phyloP scores from a whole-genome alignment of 2,329 filamentous ascomycete genomes.

The Elsinoe ampelina region DNA sequence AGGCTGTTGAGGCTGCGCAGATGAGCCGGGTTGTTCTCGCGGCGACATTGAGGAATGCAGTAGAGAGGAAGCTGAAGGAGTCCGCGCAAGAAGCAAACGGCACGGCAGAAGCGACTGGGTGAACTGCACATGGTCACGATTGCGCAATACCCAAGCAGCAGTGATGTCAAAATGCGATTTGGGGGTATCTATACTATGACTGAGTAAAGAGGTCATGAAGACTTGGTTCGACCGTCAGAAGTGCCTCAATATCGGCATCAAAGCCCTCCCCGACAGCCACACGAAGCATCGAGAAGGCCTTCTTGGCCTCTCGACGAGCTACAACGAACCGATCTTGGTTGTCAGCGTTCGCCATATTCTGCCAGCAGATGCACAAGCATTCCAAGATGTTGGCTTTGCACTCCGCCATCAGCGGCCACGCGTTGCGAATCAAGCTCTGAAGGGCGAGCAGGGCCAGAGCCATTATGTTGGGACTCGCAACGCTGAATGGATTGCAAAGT shows the following conservation, averaged over 20 bases:
- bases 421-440: constrained; percentile 48
- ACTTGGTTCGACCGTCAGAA: constrained; percentile 24
- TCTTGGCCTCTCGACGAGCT: constrained; percentile 18
- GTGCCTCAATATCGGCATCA: constrained; percentile 19
- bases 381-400: constrained; percentile 57
- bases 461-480: constrained; percentile 46
- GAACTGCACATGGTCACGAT: background rate
- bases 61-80: constrained; percentile 27
- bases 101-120: background rate
- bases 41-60: constrained; percentile 52
- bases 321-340: constrained; percentile 17
- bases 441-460: constrained; percentile 44
- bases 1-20: constrained; percentile 53
- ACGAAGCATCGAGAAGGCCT: constrained; percentile 21
- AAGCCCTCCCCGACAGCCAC: constrained; percentile 21
- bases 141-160: too few relatives aligned
- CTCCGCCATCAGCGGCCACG: constrained; percentile 58
- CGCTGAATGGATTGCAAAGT: constrained; percentile 60
- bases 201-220: constrained; percentile 21
- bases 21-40: constrained; percentile 51
- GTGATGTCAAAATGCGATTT: background rate
- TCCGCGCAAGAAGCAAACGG: background rate
- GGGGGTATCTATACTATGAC: background rate
- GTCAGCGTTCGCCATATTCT: constrained; percentile 19
- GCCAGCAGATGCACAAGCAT: constrained; percentile 40